Conservation (phyloP, 225 moss, liverwort and hornwort species). For the Anthoceros angustus region DNA sequence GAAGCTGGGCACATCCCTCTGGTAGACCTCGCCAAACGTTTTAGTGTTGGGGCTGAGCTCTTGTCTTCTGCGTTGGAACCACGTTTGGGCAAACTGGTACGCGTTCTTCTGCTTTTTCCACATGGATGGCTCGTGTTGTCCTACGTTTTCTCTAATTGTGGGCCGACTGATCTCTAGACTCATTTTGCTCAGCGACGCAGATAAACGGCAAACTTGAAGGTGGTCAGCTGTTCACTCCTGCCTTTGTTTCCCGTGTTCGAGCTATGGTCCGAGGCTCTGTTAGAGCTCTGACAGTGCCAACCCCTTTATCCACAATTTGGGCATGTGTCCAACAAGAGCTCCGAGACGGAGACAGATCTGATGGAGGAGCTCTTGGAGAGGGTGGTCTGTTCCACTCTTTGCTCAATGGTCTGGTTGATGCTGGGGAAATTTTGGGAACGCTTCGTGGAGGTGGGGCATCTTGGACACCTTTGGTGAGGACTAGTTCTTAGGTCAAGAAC, state of each 20-base stretch:
- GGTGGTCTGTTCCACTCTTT: conserved; percentile 71
- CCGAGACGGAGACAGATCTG: conserved; percentile 54
- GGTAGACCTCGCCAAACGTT: conserved; percentile 81
- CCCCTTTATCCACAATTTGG: conserved; percentile 58
- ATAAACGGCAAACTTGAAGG: conserved; percentile 92
- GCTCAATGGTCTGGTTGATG: conserved; percentile 58
- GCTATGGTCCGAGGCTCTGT: conserved; percentile 70
- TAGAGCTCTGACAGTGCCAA: conserved; percentile 78
- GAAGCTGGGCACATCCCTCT: conserved; percentile 76
- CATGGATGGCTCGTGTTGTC: conserved; percentile 5
- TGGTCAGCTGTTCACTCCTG: conserved; percentile 90
- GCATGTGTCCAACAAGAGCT: conserved; percentile 49
- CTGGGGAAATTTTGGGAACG: conserved; percentile 72
- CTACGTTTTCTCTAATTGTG: conserved; percentile 4
- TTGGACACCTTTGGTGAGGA: conserved; percentile 77
- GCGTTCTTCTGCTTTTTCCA: conserved; percentile 6
- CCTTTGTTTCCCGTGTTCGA: conserved; percentile 68
- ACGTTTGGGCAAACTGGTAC: conserved; percentile 62
- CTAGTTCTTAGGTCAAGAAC: neutral
- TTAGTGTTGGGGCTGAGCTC: conserved; percentile 79
- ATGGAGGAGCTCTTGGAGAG: conserved; percentile 51
- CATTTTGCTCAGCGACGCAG: conserved; percentile 15
- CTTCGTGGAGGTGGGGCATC: conserved; percentile 88
- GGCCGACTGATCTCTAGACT: too few relatives aligned
- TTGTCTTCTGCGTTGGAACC: conserved; percentile 53